Base-by-base conservation (phyloP, 805 yeast species). In the Sugiyamaella boreocaroliniensis region DNA sequence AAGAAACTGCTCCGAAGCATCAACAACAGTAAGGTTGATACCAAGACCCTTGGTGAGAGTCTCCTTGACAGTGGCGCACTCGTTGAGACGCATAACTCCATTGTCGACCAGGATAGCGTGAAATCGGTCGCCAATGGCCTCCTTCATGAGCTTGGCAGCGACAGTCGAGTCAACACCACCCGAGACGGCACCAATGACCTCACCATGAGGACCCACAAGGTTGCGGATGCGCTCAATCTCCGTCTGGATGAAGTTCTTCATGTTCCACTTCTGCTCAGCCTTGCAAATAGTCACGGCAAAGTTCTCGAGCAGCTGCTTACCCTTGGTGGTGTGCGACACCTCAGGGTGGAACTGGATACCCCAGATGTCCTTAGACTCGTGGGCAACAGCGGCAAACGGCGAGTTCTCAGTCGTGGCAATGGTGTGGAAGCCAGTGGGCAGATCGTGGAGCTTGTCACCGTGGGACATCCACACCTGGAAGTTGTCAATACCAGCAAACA, bases 161-260 rank as follows among this genome's bases (percentile, higher is more conserved):
- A 93, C 99, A 47, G 99, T 93, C 49, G 99, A 93, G 74, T 93
- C 99, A 58, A 93, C 99, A 77, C 99, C 99, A 66, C 99, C 99
- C 50, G 97, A 89, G 60, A 93, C 99, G 52, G 99, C 99, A 74
- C 99, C 99, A 67, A 93, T 93, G 59, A 93, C 99, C 75, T 93
- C 98, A 53, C 97, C 98, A 53, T 89, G 84, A 61, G 97, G 97
- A 49, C 99, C 99, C 61, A 93, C 97, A 60, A 92, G 76, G 50
- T 80, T 78, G 72, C 89, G 81, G 64, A 93, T 93, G 73, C 99
- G 84, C 61, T 86, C 82, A 65, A 93, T 90, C 77, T 93, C 99
- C 59, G 97, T 89, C 65, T 89, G 96, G 66, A 93, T 87, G 73
- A 93, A 93, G 78, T 93, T 93, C 75, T 85, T 87, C 99, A 93